Evolutionary conservation across 176 grass and related monocot genomes (phyloP), one percentile per base, ranked within the genome.

Genomic region (Avena eriantha): DNA sequence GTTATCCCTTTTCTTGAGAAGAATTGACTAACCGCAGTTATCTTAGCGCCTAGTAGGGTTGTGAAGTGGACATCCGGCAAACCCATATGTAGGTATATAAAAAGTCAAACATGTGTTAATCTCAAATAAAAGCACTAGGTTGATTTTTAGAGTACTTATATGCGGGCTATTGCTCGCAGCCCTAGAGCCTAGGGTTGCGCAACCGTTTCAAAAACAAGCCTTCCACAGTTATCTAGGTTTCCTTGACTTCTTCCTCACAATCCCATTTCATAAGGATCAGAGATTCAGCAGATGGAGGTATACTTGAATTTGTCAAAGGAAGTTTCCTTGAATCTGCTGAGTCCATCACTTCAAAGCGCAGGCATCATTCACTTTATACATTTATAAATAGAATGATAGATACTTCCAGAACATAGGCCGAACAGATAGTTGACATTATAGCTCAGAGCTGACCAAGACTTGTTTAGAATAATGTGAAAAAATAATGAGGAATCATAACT

Each of bases 291-390:
- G 49, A 46, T 54, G 33, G 48, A 57, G 35, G 75, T 64, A 43
- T 55, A n/a, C 35, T 59, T 60, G 8, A 8, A 12, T 7, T 39
- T 69, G 13, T n/a, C 48, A 59, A 11, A 13, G 36, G 76, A 67
- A 80, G 46, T 86, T 85, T 79, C 84, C 61, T 33, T 16, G 84
- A 86, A 70, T 45, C 34, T 80, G 49, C 16, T 5, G 34, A 34
- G 34, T 6, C 15, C 55, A 53, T 74, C 77, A 73, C 85, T 87
- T 87, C 76, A 47, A 21, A 8, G 67, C 8, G 24, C 50, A 80
- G 50, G 36, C 47, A 58, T 47, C 23, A 49, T 19, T 16, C 23
- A 48, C 41, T 80, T 48, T 19, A 29, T 63, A 49, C 71, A 79
- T 60, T 75, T 75, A 60, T 11, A 80, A 48, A 80, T 46, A 65